Percentiles rank a stretch among this genome's conserved stretches.
Evolutionary conservation across 345 rosid genomes (phyloP).

Genomic region (Melastoma malabathricum): DNA sequence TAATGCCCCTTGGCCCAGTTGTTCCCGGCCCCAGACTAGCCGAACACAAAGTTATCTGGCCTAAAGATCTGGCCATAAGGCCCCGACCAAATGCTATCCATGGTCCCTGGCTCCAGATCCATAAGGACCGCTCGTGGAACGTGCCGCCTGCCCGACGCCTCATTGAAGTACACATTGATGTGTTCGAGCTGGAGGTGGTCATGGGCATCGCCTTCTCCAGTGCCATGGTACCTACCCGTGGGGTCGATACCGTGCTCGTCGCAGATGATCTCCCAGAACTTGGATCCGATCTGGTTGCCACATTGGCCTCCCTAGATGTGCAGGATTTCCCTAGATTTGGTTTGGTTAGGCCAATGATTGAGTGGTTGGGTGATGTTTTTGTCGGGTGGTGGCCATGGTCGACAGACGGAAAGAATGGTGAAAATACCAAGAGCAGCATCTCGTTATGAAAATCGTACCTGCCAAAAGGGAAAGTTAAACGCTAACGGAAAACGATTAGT

Average conservation of each 20-base stretch:
- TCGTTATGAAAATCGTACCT: too few species aligned
- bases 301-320: conserved; percentile 9
- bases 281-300: conserved; percentile 8
- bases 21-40: conserved; percentile 7
- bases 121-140: conserved; percentile 7
- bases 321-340: conserved; percentile 1
- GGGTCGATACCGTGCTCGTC: conserved; percentile 7
- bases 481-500: too few species aligned
- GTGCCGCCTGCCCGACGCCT: conserved; percentile 3
- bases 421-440: too few species aligned
- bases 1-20: conserved; percentile 6
- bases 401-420: too few species aligned
- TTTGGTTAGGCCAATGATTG: too few species aligned
- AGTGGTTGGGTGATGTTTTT: too few species aligned
- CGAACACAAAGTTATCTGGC: conserved; percentile 7
- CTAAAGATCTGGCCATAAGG: conserved; percentile 6
- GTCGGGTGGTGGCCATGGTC: too few species aligned
- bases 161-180: conserved; percentile 6
- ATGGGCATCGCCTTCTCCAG: not conserved
- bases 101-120: conserved; percentile 9
- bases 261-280: conserved; percentile 8
- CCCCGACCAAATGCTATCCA: conserved; percentile 8
- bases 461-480: too few species aligned
- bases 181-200: conserved; percentile 6
- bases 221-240: conserved; percentile 6